Conservation (phyloP, 2,329 filamentous ascomycete genomes). For the Gaeumannomyces sp. region DNA sequence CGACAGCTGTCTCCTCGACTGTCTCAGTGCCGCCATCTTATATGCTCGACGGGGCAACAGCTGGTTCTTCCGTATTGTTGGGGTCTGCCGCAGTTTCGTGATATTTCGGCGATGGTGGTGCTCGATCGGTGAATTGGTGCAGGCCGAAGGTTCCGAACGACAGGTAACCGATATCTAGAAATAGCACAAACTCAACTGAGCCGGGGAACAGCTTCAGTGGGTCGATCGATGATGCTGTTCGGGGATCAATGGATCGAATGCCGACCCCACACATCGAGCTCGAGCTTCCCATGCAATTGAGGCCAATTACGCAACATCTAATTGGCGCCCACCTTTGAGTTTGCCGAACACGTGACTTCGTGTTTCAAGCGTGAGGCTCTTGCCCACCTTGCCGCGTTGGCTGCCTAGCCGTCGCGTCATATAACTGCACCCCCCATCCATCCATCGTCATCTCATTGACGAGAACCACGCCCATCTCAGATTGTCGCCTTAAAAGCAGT, state of each 20-base stretch:
- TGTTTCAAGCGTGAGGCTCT: background rate
- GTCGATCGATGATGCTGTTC: conserved; percentile 1
- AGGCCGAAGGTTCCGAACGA: background rate
- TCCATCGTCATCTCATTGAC: background rate
- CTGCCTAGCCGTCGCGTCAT: conserved; percentile 9
- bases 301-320: conserved; percentile 5
- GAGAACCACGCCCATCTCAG: background rate
- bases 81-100: too few relatives aligned
- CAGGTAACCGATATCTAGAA: background rate
- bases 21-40: conserved; percentile 33
- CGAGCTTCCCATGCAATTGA: conserved; percentile 7
- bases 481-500: background rate
- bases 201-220: background rate
- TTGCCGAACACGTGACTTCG: conserved; percentile 12
- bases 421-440: conserved; percentile 20
- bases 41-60: background rate
- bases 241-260: background rate
- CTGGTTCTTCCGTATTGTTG: background rate
- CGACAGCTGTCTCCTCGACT: conserved; percentile 31
- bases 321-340: background rate
- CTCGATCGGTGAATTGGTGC: background rate
- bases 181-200: background rate
- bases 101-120: background rate
- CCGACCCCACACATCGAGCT: background rate
- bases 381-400: conserved; percentile 8